Evolutionary conservation across 371 early-diverging fungal species (phyloP).

Genomic region (Amoeboaphelidium protococcarum): DNA sequence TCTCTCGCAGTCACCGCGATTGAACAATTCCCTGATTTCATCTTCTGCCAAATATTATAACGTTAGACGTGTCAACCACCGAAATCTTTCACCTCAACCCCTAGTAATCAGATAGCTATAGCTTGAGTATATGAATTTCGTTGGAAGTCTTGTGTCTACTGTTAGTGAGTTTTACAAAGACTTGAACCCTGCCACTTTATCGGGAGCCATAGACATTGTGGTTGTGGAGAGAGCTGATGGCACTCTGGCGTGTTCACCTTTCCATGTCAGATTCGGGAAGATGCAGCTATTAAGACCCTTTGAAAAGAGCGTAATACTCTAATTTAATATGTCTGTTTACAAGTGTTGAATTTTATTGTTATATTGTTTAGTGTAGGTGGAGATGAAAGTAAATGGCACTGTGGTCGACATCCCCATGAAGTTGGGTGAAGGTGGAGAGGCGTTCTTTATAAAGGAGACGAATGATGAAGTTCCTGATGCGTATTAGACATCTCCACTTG

Average conservation of each 20-base stretch:
- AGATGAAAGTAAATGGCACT: constrained; percentile 65
- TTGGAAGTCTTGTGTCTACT: neutral
- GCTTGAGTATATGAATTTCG: neutral
- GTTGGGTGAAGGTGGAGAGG: constrained; percentile 94
- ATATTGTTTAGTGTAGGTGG: no score
- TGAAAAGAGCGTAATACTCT: no score
- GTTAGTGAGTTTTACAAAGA: constrained; percentile 48
- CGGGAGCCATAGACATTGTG: constrained; percentile 94
- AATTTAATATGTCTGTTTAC: no score
- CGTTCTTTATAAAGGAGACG: constrained; percentile 84
- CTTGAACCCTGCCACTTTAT: constrained; percentile 88
- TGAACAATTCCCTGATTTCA: no score
- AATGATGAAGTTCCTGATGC: no score
- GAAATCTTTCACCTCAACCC: no score
- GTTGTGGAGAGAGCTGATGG: constrained; percentile 66
- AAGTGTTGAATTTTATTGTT: no score
- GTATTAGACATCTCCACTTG: no score
- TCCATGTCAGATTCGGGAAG: constrained; percentile 97
- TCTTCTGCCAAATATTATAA: no score
- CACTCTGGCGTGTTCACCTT: constrained; percentile 64
- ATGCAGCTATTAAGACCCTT: constrained; percentile 61
- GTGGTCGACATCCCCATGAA: constrained; percentile 62
- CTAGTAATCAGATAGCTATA: no score
- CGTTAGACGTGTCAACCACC: no score
- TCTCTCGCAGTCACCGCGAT: no score